Conservation (phyloP, 2,329 filamentous ascomycete species). For the Diaporthe destruens region DNA sequence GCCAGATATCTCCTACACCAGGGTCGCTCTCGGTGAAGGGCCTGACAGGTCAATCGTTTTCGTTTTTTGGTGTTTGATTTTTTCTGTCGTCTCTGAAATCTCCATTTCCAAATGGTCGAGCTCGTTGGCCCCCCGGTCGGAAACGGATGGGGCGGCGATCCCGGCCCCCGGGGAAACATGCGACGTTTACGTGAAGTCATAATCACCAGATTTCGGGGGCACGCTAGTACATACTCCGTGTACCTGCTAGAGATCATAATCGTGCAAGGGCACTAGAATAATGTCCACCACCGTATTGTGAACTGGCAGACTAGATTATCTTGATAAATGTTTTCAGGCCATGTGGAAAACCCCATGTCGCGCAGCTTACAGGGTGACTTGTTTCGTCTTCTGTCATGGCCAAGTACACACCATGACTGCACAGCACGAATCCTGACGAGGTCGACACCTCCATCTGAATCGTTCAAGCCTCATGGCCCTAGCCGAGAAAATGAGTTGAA, state of each 20-base stretch:
- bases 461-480: conserved; percentile 20
- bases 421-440: not conserved
- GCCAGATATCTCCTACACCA: not conserved
- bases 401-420: not conserved
- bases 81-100: not conserved
- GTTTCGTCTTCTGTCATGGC: conserved; percentile 30
- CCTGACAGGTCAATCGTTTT: conserved; percentile 11
- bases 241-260: conserved; percentile 22
- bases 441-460: conserved; percentile 20
- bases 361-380: conserved; percentile 9
- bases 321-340: conserved; percentile 5
- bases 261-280: not conserved
- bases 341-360: conserved; percentile 10
- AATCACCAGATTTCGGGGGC: conserved; percentile 30
- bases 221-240: not conserved
- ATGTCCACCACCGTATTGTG: not conserved
- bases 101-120: conserved; percentile 5
- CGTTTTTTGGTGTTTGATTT: too few relatives aligned
- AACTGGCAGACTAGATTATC: conserved; percentile 4
- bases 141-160: conserved; percentile 30
- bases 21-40: conserved; percentile 22
- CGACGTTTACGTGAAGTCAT: conserved; percentile 21
- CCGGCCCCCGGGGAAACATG: conserved; percentile 27
- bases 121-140: conserved; percentile 15
- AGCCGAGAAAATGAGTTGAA: conserved; percentile 28